Conservation (phyloP, 192 early-diverging fungal species). For the Coemansia sp. region DNA sequence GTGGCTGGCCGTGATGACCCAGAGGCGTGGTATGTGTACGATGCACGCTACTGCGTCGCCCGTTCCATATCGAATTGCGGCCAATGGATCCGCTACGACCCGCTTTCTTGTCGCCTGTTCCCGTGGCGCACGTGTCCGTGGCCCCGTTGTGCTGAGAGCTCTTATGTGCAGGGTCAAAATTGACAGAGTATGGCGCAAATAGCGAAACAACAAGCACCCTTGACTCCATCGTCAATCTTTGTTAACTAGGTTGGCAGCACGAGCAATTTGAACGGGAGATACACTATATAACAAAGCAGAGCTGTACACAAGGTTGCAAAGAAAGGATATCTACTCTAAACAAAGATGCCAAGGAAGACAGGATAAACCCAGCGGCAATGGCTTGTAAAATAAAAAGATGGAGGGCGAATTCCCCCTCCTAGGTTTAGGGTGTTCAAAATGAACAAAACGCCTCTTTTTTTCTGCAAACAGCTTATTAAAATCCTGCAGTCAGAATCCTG, state of each 20-base stretch:
- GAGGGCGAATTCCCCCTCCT: background rate
- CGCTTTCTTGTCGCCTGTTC: conserved; percentile 19
- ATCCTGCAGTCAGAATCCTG: no score
- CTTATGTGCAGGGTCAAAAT: conserved; percentile 51
- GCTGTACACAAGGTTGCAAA: background rate
- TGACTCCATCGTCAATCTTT: conserved; percentile 35
- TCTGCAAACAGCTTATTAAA: no score
- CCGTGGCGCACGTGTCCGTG: conserved; percentile 7
- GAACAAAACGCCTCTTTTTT: no score
- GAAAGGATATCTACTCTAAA: no score
- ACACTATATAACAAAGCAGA: background rate
- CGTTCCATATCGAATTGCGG: conserved; percentile 50
- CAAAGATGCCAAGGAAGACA: background rate
- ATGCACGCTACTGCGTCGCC: conserved; percentile 55
- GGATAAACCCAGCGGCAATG: background rate
- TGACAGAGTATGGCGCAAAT: conserved; percentile 74
- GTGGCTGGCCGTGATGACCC: conserved; percentile 50
- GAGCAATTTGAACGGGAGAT: background rate
- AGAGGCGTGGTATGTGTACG: conserved; percentile 53
- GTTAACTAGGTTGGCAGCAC: background rate
- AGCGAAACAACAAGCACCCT: conserved; percentile 74
- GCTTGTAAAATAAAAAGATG: background rate
- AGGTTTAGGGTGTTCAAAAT: no score
- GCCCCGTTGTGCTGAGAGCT: background rate
- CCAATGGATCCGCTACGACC: conserved; percentile 37